Conservation (phyloP, 1,284 basidiomycete species). For the Mycosarcoma mackinlayi region DNA sequence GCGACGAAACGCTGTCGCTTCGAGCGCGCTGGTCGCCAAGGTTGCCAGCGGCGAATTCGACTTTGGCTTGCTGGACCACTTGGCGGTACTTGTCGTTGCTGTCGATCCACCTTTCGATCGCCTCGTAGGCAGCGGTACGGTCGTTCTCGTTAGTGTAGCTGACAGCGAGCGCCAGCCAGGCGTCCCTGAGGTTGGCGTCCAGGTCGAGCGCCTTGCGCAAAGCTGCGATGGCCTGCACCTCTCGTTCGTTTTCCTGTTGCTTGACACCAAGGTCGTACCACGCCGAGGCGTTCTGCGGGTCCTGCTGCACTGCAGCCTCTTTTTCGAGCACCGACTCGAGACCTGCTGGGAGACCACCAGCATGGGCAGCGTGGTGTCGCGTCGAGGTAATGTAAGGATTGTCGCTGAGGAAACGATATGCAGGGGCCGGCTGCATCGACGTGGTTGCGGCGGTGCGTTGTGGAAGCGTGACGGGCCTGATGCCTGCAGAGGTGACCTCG, state of each 20-base stretch:
- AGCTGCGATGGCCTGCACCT: constrained; percentile 88
- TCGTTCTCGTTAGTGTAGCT: constrained; percentile 92
- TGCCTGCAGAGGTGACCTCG: constrained; percentile 47
- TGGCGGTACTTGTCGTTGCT: constrained; percentile 70
- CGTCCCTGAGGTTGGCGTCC: constrained; percentile 73
- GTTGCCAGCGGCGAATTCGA: constrained; percentile 7
- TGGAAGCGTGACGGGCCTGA: constrained; percentile 44
- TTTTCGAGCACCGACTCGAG: constrained; percentile 75
- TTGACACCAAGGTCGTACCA: constrained; percentile 96
- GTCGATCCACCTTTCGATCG: constrained; percentile 84
- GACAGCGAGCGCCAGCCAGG: constrained; percentile 91
- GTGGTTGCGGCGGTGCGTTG: constrained; percentile 10
- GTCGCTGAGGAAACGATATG: constrained; percentile 60
- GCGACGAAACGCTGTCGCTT: constrained; percentile 33
- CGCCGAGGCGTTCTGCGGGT: constrained; percentile 77
- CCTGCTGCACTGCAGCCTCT: constrained; percentile 86
- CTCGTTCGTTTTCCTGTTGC: constrained; percentile 98
- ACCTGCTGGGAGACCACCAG: constrained; percentile 40
- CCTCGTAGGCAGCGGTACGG: constrained; percentile 76
- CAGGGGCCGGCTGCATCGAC: constrained; percentile 40
- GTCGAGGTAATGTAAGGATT: constrained; percentile 61
- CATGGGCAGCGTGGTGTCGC: constrained; percentile 46
- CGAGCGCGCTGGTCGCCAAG: constrained; percentile 12
- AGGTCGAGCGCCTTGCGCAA: constrained; percentile 83
- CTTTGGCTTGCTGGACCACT: constrained; percentile 61